phyloP scores from a whole-genome alignment of 2,329 filamentous ascomycete genomes.

The Alternaria tenuissima region DNA sequence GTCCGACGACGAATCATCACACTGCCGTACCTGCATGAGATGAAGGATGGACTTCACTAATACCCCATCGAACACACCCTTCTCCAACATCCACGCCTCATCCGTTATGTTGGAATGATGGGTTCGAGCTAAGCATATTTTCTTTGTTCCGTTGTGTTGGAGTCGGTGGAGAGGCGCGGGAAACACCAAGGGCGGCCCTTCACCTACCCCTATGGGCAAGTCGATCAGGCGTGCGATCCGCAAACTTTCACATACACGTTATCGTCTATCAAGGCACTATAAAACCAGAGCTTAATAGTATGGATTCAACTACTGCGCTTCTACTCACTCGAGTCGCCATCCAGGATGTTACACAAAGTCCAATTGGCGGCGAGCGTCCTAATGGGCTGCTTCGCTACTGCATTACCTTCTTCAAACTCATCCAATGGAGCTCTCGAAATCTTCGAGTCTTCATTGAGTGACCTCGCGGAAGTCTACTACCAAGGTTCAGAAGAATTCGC shows the following conservation, averaged over 20 bases:
- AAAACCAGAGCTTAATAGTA: neutral
- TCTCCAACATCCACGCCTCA: neutral
- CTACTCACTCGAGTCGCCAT: neutral
- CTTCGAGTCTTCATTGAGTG: neutral
- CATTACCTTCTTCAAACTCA: neutral
- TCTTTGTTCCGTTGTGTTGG: neutral
- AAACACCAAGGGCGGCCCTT: conserved; percentile 2
- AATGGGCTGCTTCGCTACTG: neutral
- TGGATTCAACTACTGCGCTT: neutral
- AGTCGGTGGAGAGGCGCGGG: neutral
- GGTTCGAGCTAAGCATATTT: neutral
- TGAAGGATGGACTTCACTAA: too few species aligned
- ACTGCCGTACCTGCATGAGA: too few species aligned
- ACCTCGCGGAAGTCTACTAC: conserved; percentile 14
- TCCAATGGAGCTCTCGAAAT: neutral
- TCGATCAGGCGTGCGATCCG: neutral
- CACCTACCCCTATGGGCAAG: neutral
- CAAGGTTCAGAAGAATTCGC: conserved; percentile 20
- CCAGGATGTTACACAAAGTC: neutral
- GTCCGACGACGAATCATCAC: too few species aligned
- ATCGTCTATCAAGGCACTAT: neutral
- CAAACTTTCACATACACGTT: neutral
- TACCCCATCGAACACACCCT: neutral
- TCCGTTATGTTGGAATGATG: neutral
- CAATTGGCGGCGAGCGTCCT: neutral